Percentiles rank a stretch among this genome's conserved stretches.
These are phyloP conservation scores for Delphinella strobiligena DNA, from an alignment of 2,329 filamentous ascomycete species.

Conservation along the genomic window DNA sequence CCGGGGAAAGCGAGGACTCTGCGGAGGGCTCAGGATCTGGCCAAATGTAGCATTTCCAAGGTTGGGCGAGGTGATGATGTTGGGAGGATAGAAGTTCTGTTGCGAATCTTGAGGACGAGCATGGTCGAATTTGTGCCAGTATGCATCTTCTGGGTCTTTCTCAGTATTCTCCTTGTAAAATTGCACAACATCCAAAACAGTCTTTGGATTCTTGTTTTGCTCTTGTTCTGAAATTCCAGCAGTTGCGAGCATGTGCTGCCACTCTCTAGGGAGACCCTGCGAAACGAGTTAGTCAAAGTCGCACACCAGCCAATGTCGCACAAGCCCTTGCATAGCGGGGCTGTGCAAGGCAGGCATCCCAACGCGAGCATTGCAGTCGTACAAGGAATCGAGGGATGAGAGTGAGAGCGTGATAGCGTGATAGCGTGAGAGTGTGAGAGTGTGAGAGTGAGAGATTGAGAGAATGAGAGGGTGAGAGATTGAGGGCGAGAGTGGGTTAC, in stretches of 20 bases:
- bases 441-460: no score
- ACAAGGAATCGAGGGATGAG: slow-evolving; percentile 9
- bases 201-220: slow-evolving; percentile 88
- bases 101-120: slow-evolving; percentile 48
- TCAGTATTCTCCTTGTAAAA: slow-evolving; percentile 96
- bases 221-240: slow-evolving; percentile 95
- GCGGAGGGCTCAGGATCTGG: slow-evolving; percentile 60
- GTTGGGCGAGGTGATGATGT: slow-evolving; percentile 11
- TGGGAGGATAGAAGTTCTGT: slow-evolving; percentile 20
- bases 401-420: no score
- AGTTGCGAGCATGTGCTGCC: slow-evolving; percentile 90
- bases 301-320: background rate
- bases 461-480: background rate
- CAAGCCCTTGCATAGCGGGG: no score
- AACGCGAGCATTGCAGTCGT: no score
- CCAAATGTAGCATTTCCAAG: slow-evolving; percentile 34
- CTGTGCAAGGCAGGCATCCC: no score
- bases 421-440: no score
- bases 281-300: slow-evolving; percentile 14
- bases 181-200: slow-evolving; percentile 86
- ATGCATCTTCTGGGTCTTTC: slow-evolving; percentile 66
- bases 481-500: slow-evolving; percentile 9
- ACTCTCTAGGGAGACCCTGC: slow-evolving; percentile 90
- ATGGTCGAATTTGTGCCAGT: slow-evolving; percentile 94
- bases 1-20: slow-evolving; percentile 76